Percentiles rank a stretch among this genome's conserved stretches.
phyloP scores from a whole-genome alignment of 768 basidiomycete genomes.

The Punctularia strigosozonata region DNA sequence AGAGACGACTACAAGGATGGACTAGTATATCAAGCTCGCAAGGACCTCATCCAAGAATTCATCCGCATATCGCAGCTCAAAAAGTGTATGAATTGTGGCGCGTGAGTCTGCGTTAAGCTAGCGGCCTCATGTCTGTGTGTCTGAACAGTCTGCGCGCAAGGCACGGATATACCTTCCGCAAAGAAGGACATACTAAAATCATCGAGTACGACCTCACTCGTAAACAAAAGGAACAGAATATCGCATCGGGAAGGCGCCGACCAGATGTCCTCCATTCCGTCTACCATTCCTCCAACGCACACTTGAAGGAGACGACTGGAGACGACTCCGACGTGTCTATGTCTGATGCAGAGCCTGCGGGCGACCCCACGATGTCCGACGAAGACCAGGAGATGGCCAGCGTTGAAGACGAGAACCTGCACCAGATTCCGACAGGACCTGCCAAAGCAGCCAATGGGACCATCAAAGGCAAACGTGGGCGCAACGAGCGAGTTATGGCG shows the following conservation, averaged over 20 bases:
- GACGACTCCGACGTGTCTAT: constrained; percentile 38
- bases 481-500: constrained; percentile 83
- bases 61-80: constrained; percentile 53
- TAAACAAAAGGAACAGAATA: constrained; percentile 62
- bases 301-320: constrained; percentile 17
- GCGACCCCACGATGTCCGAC: constrained; percentile 37
- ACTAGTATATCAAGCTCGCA: constrained; percentile 78
- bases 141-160: constrained; percentile 23
- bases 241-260: constrained; percentile 43
- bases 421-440: constrained; percentile 41
- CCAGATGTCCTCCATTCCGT: constrained; percentile 54
- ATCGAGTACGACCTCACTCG: constrained; percentile 82
- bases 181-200: constrained; percentile 88
- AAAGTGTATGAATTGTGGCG: constrained; percentile 76
- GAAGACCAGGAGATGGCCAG: constrained; percentile 18
- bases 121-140: neutral
- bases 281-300: neutral
- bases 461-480: constrained; percentile 63
- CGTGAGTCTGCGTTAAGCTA: constrained; percentile 40
- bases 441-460: constrained; percentile 69
- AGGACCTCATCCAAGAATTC: constrained; percentile 74
- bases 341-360: constrained; percentile 37
- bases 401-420: constrained; percentile 14
- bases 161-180: constrained; percentile 77
- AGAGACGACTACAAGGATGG: constrained; percentile 86